Evolutionary conservation across 805 yeast species (phyloP), one percentile per base, ranked within the genome.

Genomic region (Scheffersomyces amazonensis): DNA sequence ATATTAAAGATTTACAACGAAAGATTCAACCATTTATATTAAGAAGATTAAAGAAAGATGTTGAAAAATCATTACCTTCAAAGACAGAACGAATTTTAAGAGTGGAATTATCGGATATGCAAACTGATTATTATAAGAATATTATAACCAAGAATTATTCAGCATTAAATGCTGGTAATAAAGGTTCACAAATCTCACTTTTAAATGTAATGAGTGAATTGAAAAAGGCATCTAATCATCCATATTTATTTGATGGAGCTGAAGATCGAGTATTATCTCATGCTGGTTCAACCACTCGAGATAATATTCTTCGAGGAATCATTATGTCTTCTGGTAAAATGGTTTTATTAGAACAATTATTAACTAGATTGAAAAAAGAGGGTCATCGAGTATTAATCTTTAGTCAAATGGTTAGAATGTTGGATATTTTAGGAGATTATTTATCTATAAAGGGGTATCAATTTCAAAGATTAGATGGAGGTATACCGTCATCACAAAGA

Each of bases 251-350:
- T 64, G 96, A 90, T 50, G 84, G 83, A 41, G 98, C 96, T 2
- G 99, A 93, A 62, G 85, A 83, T 20, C 76, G 83, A 41, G 88
- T 93, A 23, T 64, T 84, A 42, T 68, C 81, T 11, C 81, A 81
- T 42, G 81, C 81, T 23, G 83, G 82, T 16, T 64, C 71, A 21
- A 15, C 37, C 2, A 72, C 89, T 1, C 75, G 96, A 42, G 97
- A 91, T 50, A 87, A 81, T 48, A 74, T 85, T 16, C 64, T 93
- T 29, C 80, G 89, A 56, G 99, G 99, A 12, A 69, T 93, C 70
- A 87, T 93, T 47, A 93, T 93, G 99, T 87, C 95, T 13, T 87
- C 96, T 6, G 99, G 99, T 52, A 93, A 93, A 58, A 93, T 93
- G 99, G 99, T 93, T 5, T 71, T 93, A 34, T 69, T 93, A 36